These are phyloP conservation scores for Aspergillus oerlinghausenensis DNA, from an alignment of 2,329 filamentous ascomycete species.

Conservation along the genomic window DNA sequence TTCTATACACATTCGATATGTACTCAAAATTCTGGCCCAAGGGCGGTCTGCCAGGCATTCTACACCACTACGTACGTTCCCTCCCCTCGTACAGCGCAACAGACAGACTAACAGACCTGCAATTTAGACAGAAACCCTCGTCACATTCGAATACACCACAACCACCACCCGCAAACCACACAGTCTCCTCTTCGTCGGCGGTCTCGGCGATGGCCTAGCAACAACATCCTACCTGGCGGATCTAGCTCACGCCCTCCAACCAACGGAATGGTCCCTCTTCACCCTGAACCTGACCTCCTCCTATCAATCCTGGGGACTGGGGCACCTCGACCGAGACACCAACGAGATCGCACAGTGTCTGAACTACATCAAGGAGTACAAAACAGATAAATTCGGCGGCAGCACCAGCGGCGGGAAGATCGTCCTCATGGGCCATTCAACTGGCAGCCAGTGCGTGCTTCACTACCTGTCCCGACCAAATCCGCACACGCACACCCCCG, in stretches of 20 bases:
- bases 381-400: slow-evolving; percentile 19
- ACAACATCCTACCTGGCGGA: slow-evolving; percentile 51
- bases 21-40: slow-evolving; percentile 36
- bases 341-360: slow-evolving; percentile 51
- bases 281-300: slow-evolving; percentile 50
- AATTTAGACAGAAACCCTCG: slow-evolving; percentile 29
- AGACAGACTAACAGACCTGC: slow-evolving; percentile 10
- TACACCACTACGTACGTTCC: slow-evolving; percentile 34
- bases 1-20: slow-evolving; percentile 14
- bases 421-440: slow-evolving; percentile 64
- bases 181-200: slow-evolving; percentile 55
- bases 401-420: slow-evolving; percentile 44
- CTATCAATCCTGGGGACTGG: slow-evolving; percentile 52
- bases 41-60: slow-evolving; percentile 31
- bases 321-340: slow-evolving; percentile 50
- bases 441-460: slow-evolving; percentile 64
- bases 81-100: neutral
- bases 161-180: slow-evolving; percentile 33
- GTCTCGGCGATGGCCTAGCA: slow-evolving; percentile 54
- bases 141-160: slow-evolving; percentile 39
- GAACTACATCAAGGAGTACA: slow-evolving; percentile 44
- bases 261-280: slow-evolving; percentile 51
- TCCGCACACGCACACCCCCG: slow-evolving; percentile 28
- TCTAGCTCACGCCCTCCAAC: slow-evolving; percentile 45
- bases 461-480: slow-evolving; percentile 53